Percentiles rank a stretch among this genome's conserved stretches.
Conservation (phyloP, 495 filamentous ascomycete species). For the Opeltia flavorubescens region DNA sequence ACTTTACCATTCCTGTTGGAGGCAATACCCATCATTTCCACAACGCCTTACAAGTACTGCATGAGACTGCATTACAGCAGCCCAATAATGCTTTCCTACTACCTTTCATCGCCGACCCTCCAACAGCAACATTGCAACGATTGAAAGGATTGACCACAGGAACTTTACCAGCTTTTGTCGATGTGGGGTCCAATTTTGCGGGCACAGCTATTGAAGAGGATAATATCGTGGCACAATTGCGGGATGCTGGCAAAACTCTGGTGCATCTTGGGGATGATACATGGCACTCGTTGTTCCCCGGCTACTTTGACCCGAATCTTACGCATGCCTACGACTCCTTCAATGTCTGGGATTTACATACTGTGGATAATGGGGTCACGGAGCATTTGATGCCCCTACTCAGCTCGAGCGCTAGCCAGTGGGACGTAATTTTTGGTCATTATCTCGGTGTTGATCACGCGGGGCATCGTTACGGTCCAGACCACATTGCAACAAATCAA, state of each 20-base stretch:
- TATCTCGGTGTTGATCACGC: conserved; percentile 95
- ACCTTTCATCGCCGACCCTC: conserved; percentile 95
- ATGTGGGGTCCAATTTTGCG: conserved; percentile 87
- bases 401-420: conserved; percentile 46
- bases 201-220: conserved; percentile 97
- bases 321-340: conserved; percentile 87
- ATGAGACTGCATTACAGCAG: conserved; percentile 57
- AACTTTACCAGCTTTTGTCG: conserved; percentile 86
- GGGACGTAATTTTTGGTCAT: conserved; percentile 89
- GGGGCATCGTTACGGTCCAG: conserved; percentile 87
- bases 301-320: conserved; percentile 73
- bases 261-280: conserved; percentile 95
- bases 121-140: conserved; percentile 82
- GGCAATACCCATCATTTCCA: conserved; percentile 57
- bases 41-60: conserved; percentile 71
- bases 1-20: conserved; percentile 79
- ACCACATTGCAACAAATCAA: conserved; percentile 79
- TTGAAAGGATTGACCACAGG: conserved; percentile 92
- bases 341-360: conserved; percentile 96
- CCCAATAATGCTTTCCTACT: conserved; percentile 77
- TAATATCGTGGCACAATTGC: conserved; percentile 76
- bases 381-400: conserved; percentile 83
- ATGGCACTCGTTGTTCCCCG: conserved; percentile 85
- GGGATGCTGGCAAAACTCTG: conserved; percentile 63
- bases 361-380: conserved; percentile 90